Evolutionary conservation across 768 basidiomycete species (phyloP), one percentile per base, ranked within the genome.

Genomic region (Bullera alba): DNA sequence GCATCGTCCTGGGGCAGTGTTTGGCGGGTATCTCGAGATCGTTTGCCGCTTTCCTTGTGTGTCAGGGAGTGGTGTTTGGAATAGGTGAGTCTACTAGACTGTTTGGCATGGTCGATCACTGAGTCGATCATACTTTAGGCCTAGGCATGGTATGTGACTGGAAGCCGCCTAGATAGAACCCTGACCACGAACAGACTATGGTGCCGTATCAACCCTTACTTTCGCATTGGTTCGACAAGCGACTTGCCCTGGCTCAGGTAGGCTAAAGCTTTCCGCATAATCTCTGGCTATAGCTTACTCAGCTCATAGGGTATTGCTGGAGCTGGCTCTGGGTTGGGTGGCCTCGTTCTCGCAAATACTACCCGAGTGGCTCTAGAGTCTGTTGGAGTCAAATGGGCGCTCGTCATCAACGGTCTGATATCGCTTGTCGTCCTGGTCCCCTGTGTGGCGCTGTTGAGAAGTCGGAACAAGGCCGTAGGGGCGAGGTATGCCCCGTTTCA

Each of bases 351-450:
- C 1, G 48, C 57, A 28, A 65, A 65, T 25, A 62, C 60, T 16
- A 62, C 63, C n/a, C 57, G 63, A 2, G 32, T 56, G 5, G 50
- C 50, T 4, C 44, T 65, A 5, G 56, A 59, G 22, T 15, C 27
- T 22, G 47, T 62, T 23, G 53, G 53, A 32, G 63, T 65, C 26
- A 61, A 62, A 28, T 65, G 58, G 58, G 51, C 63, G 3, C 37
- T 65, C 2, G 52, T 65, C 43, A 67, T 72, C 56, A 74, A 74
- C 44, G 72, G 68, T 3, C 46, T 65, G 4, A 61, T 71, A 23
- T 65, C 65, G 16, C 42, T 56, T 7, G 63, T 54, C 0, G 61
- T 67, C 26, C 50, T 70, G 6, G 37, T 70, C 17, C 72, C 72
- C 12, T 53, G 56, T 17, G 49, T 70, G 0, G 10, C 67, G 8